Evolutionary conservation across 495 filamentous ascomycete genomes (phyloP).

Genomic region (Chaetomidium leptoderma): DNA sequence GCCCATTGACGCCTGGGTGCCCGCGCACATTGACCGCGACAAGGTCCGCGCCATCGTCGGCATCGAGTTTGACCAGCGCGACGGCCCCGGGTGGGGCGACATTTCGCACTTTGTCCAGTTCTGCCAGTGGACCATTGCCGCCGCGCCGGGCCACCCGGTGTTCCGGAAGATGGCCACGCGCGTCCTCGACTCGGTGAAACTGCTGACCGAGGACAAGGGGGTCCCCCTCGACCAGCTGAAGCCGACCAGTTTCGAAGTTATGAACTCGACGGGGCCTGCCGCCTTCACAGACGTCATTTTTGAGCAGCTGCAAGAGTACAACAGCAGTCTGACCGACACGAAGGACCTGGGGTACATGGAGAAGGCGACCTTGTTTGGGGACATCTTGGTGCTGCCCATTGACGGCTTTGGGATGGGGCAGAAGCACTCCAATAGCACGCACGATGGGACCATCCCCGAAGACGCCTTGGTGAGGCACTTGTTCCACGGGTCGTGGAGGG

Average conservation of each 20-base stretch:
- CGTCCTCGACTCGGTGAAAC: conserved; percentile 32
- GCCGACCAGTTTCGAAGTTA: conserved; percentile 26
- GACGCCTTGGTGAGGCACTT: conserved; percentile 27
- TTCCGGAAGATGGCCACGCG: conserved; percentile 35
- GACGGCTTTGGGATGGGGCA: conserved; percentile 32
- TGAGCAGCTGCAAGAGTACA: conserved; percentile 20
- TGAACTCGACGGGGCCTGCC: conserved; percentile 31
- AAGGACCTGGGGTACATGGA: conserved; percentile 24
- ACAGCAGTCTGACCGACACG: conserved; percentile 12
- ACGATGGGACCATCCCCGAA: conserved; percentile 18
- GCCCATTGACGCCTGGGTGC: conserved; percentile 44
- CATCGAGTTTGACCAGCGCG: conserved; percentile 35
- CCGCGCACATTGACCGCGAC: conserved; percentile 34
- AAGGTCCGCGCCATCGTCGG: conserved; percentile 32
- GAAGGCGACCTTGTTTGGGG: conserved; percentile 24
- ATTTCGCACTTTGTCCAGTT: conserved; percentile 37
- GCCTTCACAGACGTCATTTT: conserved; percentile 30
- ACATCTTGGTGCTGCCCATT: conserved; percentile 30
- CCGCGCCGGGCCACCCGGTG: conserved; percentile 37
- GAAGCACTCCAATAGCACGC: conserved; percentile 24
- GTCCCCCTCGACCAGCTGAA: conserved; percentile 30
- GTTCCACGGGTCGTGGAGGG: conserved; percentile 28
- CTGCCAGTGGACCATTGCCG: conserved; percentile 42
- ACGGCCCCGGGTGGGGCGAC: conserved; percentile 25
- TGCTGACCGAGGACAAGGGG: conserved; percentile 25